Conservation (phyloP, 1,284 basidiomycete species). For the Cystobasidiaceae sp. region DNA sequence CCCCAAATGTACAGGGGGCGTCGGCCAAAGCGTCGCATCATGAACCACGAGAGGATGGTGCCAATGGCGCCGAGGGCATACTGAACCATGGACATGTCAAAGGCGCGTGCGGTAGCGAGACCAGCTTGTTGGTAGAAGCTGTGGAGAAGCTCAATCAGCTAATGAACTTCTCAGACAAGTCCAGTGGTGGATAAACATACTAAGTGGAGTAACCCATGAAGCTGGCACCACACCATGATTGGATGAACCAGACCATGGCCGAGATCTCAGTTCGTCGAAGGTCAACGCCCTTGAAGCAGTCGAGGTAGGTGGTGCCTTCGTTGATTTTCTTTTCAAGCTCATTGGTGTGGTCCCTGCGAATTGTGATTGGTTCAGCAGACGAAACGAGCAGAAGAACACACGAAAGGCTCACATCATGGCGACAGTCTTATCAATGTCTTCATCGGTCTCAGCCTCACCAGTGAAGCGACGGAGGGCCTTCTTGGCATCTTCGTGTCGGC, state of each 20-base stretch:
- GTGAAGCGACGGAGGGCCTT: not conserved
- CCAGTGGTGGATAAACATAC: not conserved
- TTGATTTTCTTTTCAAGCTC: conserved; percentile 47
- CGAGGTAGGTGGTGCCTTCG: conserved; percentile 47
- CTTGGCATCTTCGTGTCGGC: conserved; percentile 5
- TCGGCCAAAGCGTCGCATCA: conserved; percentile 48
- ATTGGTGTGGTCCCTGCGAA: conserved; percentile 38
- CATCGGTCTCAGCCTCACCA: not conserved
- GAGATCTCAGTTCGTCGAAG: conserved; percentile 50
- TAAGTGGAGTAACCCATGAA: conserved; percentile 2
- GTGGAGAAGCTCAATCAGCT: conserved; percentile 28
- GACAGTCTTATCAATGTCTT: not conserved
- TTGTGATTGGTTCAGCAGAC: not conserved
- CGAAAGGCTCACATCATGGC: not conserved
- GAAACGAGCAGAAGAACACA: not conserved
- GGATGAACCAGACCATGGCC: conserved; percentile 40
- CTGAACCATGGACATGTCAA: conserved; percentile 48
- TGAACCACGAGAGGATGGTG: conserved; percentile 49
- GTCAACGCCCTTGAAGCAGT: conserved; percentile 51
- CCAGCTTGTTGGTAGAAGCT: conserved; percentile 51
- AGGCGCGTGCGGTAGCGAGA: conserved; percentile 46
- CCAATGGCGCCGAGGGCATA: conserved; percentile 47
- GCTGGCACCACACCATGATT: not conserved
- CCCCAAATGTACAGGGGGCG: conserved; percentile 52
- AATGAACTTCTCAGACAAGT: not conserved